phyloP scores from a whole-genome alignment of 129 eudicot species.

The Apium graveolens region DNA sequence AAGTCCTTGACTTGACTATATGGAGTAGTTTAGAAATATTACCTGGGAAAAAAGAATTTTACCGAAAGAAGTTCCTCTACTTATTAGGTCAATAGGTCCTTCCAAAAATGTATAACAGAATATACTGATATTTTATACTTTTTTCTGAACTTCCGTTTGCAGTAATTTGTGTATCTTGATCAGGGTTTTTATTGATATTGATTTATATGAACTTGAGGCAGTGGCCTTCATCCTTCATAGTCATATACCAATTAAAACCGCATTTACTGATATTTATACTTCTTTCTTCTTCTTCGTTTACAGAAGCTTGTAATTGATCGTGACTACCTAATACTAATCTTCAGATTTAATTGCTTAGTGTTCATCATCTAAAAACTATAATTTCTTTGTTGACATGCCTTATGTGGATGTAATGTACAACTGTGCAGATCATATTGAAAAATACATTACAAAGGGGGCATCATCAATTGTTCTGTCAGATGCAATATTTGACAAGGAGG shows the following conservation, averaged over 20 bases:
- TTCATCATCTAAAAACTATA: neutral
- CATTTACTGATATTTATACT: neutral
- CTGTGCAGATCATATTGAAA: neutral
- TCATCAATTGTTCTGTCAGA: conserved; percentile 51
- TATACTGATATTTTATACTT: neutral
- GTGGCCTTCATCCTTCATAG: neutral
- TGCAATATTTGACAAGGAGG: conserved; percentile 79
- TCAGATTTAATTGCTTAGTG: neutral
- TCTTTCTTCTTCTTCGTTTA: neutral
- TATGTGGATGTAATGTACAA: neutral
- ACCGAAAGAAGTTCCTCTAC: neutral
- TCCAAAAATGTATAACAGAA: neutral
- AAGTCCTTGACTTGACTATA: too few relatives aligned
- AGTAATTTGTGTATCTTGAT: neutral
- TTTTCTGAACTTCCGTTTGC: neutral
- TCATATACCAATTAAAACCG: neutral
- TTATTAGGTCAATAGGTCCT: neutral
- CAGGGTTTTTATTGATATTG: neutral
- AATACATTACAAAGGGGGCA: neutral
- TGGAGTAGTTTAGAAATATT: neutral
- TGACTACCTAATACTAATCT: neutral
- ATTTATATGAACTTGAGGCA: neutral
- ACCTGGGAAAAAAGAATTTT: neutral
- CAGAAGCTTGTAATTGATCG: neutral
- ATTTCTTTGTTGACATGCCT: neutral